Evolutionary conservation across 1,284 basidiomycete species (phyloP).

Genomic region (Rhodotorula glutinis): DNA sequence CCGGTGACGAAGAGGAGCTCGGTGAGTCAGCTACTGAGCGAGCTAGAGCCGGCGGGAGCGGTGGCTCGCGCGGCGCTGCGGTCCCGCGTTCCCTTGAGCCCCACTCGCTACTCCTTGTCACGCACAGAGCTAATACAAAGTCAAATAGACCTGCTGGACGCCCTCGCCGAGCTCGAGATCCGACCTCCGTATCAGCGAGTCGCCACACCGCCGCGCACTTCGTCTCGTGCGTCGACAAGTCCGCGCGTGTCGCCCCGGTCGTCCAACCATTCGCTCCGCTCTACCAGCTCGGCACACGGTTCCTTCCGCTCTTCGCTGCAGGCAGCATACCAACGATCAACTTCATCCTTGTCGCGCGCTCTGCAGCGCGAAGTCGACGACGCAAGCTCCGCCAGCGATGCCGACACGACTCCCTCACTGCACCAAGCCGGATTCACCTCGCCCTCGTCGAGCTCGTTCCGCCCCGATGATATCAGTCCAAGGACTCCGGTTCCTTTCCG

Average conservation of each 20-base stretch:
- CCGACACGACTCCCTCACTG: conserved; percentile 25
- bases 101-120: too few species aligned
- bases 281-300: conserved; percentile 1
- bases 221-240: conserved; percentile 14
- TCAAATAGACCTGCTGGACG: conserved; percentile 26
- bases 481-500: background rate
- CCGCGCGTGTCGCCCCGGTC: conserved; percentile 26
- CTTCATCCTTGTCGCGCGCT: conserved; percentile 2
- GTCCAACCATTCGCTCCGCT: conserved; percentile 25
- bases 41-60: background rate
- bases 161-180: conserved; percentile 15
- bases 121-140: too few species aligned
- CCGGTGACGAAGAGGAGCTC: background rate
- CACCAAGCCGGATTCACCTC: conserved; percentile 23
- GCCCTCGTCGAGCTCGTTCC: conserved; percentile 1
- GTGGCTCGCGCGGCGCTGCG: too few species aligned
- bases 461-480: background rate
- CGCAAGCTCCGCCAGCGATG: conserved; percentile 1
- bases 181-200: background rate
- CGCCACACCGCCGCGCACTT: conserved; percentile 6
- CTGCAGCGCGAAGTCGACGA: background rate
- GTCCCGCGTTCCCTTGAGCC: background rate
- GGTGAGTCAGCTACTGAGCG: background rate
- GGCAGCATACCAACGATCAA: background rate
- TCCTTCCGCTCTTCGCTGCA: background rate